phyloP scores from a whole-genome alignment of 2,329 filamentous ascomycete species.

The Catunica adiposa region DNA sequence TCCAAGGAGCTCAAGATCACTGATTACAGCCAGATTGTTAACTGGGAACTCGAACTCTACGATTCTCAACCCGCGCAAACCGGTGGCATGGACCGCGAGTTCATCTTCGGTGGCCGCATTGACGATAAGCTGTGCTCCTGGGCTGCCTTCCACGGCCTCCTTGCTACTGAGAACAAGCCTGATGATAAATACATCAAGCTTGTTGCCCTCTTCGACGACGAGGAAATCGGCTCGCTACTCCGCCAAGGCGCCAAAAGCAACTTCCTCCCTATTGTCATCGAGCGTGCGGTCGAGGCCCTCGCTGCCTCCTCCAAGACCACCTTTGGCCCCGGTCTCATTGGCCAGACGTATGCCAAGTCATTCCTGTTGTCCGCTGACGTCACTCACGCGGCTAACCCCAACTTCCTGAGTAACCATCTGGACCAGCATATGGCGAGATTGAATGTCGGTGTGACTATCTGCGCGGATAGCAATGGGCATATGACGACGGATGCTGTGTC shows the following conservation, averaged over 20 bases:
- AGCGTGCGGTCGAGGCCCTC: conserved; percentile 59
- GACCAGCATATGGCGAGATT: conserved; percentile 72
- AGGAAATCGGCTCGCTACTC: conserved; percentile 84
- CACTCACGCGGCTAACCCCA: conserved; percentile 85
- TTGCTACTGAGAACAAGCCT: conserved; percentile 44
- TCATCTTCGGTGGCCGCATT: conserved; percentile 88
- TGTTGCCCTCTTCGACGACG: conserved; percentile 88
- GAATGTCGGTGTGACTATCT: conserved; percentile 72
- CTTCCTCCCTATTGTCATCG: conserved; percentile 66
- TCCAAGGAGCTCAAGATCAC: conserved; percentile 58
- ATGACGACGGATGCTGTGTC: conserved; percentile 90
- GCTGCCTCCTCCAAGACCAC: conserved; percentile 27
- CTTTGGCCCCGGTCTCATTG: conserved; percentile 47
- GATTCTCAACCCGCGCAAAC: conserved; percentile 74
- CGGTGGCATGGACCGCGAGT: conserved; percentile 74
- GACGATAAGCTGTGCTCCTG: conserved; percentile 97
- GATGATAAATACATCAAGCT: conserved; percentile 63
- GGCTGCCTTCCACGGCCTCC: conserved; percentile 69
- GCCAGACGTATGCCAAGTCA: conserved; percentile 75
- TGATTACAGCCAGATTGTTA: conserved; percentile 54
- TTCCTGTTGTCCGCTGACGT: conserved; percentile 91
- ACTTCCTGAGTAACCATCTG: conserved; percentile 73
- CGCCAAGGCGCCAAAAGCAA: conserved; percentile 83
- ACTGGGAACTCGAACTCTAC: conserved; percentile 95
- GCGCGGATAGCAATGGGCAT: conserved; percentile 75